These are phyloP conservation scores for Seiridium unicorne DNA, from an alignment of 2,329 filamentous ascomycete genomes.

Conservation along the genomic window DNA sequence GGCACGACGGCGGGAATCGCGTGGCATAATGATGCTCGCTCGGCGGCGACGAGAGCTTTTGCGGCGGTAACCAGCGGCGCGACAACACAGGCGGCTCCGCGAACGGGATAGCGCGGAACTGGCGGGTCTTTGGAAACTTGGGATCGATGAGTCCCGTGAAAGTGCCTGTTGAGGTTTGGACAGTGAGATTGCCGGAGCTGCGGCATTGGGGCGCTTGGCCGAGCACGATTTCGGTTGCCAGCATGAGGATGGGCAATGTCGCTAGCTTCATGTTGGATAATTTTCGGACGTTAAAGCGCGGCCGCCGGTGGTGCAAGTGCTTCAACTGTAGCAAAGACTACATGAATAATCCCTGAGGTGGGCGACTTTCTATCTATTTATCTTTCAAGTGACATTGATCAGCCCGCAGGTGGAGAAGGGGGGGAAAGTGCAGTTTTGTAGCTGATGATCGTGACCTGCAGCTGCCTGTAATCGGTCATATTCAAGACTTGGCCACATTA, in stretches of 20 bases:
- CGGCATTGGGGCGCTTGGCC: slow-evolving; percentile 3
- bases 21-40: slow-evolving; percentile 23
- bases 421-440: too few relatives aligned
- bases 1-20: slow-evolving; percentile 28
- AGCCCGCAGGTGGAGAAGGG: too few relatives aligned
- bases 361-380: not conserved
- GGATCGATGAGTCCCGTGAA: slow-evolving; percentile 32
- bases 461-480: too few relatives aligned
- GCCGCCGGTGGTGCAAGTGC: not conserved
- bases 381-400: not conserved
- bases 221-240: not conserved
- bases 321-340: not conserved
- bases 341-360: not conserved
- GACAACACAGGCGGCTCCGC: slow-evolving; percentile 30
- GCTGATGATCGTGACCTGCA: too few relatives aligned
- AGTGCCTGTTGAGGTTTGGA: slow-evolving; percentile 27
- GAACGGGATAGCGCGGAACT: slow-evolving; percentile 36
- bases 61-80: slow-evolving; percentile 27
- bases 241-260: slow-evolving; percentile 6
- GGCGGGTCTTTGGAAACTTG: slow-evolving; percentile 29
- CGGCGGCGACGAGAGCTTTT: slow-evolving; percentile 18
- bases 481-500: too few relatives aligned
- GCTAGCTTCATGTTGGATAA: slow-evolving; percentile 9
- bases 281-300: not conserved
- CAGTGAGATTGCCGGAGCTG: slow-evolving; percentile 18